A percentile compares a stretch with the other conserved stretches of the same genome.
These are phyloP conservation scores for Elsinoe ampelina DNA, from an alignment of 2,329 filamentous ascomycete species.

Conservation along the genomic window DNA sequence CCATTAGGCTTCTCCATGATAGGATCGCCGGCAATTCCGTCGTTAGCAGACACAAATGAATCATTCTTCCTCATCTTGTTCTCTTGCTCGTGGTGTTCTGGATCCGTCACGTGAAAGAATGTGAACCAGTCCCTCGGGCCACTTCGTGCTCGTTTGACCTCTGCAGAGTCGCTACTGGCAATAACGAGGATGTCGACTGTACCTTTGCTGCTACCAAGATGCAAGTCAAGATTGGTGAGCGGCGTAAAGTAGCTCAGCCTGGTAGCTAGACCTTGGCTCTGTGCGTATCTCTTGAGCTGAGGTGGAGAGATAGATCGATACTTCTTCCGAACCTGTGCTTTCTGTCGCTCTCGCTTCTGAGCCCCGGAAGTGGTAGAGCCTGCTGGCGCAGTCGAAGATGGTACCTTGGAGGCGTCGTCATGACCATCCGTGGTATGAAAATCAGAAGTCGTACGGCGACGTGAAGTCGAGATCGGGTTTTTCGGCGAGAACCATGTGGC, in stretches of 20 bases:
- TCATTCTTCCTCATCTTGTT: too few species aligned
- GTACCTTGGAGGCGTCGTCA: neutral
- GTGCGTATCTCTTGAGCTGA: neutral
- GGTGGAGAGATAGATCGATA: slow-evolving; percentile 14
- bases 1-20: too few species aligned
- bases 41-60: too few species aligned
- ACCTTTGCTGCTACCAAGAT: slow-evolving; percentile 31
- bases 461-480: slow-evolving; percentile 16
- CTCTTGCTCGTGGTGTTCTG: slow-evolving; percentile 21
- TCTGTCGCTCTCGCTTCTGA: neutral
- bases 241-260: slow-evolving; percentile 38
- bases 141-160: slow-evolving; percentile 30
- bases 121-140: slow-evolving; percentile 39
- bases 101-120: slow-evolving; percentile 33
- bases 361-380: neutral
- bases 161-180: slow-evolving; percentile 28
- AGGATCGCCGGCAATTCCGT: too few species aligned
- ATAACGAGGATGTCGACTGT: slow-evolving; percentile 38
- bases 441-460: neutral
- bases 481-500: slow-evolving; percentile 29
- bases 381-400: neutral
- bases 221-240: slow-evolving; percentile 30
- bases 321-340: neutral
- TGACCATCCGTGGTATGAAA: neutral
- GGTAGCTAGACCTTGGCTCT: slow-evolving; percentile 30